Conservation (phyloP, 164 flowering plant genomes). For the Hamamelis virginiana region DNA sequence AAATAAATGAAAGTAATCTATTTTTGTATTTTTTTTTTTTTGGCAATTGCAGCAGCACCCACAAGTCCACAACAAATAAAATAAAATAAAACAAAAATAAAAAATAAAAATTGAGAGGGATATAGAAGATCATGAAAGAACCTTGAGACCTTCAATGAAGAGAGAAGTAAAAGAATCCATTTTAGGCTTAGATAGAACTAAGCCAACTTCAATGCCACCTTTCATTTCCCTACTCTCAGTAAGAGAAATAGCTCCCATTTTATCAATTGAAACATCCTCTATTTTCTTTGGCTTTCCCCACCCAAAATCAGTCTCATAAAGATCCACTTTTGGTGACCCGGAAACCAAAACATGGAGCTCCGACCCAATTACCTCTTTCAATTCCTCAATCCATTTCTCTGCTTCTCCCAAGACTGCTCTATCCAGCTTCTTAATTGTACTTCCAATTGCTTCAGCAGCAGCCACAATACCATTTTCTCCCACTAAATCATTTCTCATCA, state of each 20-base stretch:
- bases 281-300: constrained; percentile 56
- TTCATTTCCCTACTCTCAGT: neutral
- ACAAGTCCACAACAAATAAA: too few relatives aligned
- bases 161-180: neutral
- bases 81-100: too few relatives aligned
- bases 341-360: constrained; percentile 23
- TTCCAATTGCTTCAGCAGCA: constrained; percentile 29
- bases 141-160: neutral
- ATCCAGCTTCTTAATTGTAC: constrained; percentile 18
- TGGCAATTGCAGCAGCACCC: too few relatives aligned
- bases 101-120: too few relatives aligned
- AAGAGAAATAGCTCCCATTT: neutral
- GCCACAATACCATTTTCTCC: constrained; percentile 29
- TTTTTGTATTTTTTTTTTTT: too few relatives aligned
- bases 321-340: constrained; percentile 41
- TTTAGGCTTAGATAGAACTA: neutral
- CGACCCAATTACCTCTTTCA: neutral
- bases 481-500: constrained; percentile 10
- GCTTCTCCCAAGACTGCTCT: constrained; percentile 15
- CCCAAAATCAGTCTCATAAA: constrained; percentile 59
- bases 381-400: constrained; percentile 21
- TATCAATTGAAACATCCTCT: constrained; percentile 40
- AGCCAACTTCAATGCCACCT: neutral
- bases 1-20: too few relatives aligned
- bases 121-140: too few relatives aligned